Evolutionary conservation across 2,329 filamentous ascomycete genomes (phyloP).

Genomic region (Hirsutella minnesotensis): DNA sequence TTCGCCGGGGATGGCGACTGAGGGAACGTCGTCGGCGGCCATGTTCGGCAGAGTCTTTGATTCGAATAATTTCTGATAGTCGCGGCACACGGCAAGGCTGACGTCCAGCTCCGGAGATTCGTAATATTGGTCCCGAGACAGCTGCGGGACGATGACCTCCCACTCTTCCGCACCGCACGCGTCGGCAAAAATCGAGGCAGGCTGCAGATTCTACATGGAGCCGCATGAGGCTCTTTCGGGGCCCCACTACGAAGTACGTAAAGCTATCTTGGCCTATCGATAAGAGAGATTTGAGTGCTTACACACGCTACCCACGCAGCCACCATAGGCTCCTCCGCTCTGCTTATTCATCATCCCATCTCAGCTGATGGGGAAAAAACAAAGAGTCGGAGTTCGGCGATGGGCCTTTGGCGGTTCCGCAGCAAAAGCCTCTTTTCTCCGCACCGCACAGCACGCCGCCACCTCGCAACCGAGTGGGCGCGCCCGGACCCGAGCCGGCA

Average conservation of each 20-base stretch:
- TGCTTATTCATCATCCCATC: not conserved
- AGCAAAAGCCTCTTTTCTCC: not conserved
- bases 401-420: not conserved
- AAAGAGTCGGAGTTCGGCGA: not conserved
- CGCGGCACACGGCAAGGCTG: not conserved
- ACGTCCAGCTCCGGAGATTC: too few species aligned
- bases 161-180: too few species aligned
- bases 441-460: not conserved
- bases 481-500: slow-evolving; percentile 1
- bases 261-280: too few species aligned
- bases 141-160: too few species aligned
- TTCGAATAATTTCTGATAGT: not conserved
- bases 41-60: not conserved
- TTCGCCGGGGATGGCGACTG: slow-evolving; percentile 70
- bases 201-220: too few species aligned
- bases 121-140: too few species aligned
- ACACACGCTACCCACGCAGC: too few species aligned
- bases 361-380: not conserved
- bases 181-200: too few species aligned
- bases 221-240: too few species aligned
- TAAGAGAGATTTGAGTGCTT: too few species aligned
- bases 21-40: slow-evolving; percentile 24
- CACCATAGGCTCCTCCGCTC: too few species aligned
- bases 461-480: not conserved
- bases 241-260: too few species aligned